These are phyloP conservation scores for Solanum hybrid DNA, from an alignment of 305 asterid species.

Conservation along the genomic window DNA sequence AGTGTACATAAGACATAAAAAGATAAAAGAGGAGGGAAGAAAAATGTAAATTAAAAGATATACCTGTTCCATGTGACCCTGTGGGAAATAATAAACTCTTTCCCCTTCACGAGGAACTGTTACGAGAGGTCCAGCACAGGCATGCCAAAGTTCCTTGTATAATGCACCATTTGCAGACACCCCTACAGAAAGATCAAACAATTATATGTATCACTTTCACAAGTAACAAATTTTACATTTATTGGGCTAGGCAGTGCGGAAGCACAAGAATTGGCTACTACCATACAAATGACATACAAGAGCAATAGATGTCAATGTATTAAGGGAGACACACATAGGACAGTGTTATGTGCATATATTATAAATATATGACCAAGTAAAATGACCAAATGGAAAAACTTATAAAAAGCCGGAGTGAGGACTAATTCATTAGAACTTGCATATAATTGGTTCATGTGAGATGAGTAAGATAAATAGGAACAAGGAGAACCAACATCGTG, in stretches of 20 bases:
- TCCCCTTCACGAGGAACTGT: constrained; percentile 80
- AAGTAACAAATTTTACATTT: background rate
- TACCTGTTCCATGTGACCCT: constrained; percentile 99
- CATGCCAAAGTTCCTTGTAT: constrained; percentile 81
- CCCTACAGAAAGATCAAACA: constrained; percentile 15
- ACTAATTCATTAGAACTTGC: background rate
- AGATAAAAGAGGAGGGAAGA: background rate
- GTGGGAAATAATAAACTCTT: constrained; percentile 87
- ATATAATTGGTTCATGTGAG: background rate
- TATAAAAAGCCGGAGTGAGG: background rate
- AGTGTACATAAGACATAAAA: background rate
- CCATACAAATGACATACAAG: background rate
- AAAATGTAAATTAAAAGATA: background rate
- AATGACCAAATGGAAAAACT: background rate
- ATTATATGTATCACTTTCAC: background rate
- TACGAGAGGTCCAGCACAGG: constrained; percentile 97
- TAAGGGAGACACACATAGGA: background rate
- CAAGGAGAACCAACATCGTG: background rate
- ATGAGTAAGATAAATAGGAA: background rate
- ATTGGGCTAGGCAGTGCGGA: background rate
- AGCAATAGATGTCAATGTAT: background rate
- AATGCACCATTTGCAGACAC: constrained; percentile 32
- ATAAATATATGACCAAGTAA: background rate
- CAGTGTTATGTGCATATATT: background rate
- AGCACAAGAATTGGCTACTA: background rate